Conservation (phyloP, 2,329 filamentous ascomycete genomes). For the Periconia sp. region DNA sequence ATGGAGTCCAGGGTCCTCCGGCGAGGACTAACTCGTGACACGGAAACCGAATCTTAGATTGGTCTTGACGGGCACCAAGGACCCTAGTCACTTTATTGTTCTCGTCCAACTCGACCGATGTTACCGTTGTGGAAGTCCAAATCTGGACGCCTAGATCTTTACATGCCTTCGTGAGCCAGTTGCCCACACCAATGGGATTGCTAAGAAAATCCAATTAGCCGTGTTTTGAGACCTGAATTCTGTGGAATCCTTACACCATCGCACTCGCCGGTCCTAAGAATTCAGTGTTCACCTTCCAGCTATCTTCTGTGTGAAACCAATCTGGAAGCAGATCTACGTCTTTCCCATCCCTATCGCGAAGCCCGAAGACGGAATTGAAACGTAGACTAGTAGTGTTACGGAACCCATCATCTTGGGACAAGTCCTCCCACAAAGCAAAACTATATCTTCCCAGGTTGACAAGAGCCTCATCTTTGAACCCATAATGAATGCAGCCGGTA, state of each 20-base stretch:
- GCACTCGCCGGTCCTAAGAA: not conserved
- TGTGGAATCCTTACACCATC: constrained; percentile 1
- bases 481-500: constrained; percentile 3
- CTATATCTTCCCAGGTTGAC: not conserved
- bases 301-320: not conserved
- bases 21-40: not conserved
- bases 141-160: not conserved
- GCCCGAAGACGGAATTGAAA: not conserved
- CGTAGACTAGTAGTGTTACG: not conserved
- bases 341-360: not conserved
- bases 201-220: not conserved
- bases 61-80: not conserved
- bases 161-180: not conserved
- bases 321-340: not conserved
- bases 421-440: not conserved
- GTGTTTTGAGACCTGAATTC: no score
- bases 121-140: constrained; percentile 1
- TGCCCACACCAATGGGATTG: not conserved
- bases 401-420: not conserved
- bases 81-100: no score
- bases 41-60: not conserved
- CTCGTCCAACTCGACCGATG: not conserved
- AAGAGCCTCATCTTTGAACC: not conserved
- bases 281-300: not conserved
- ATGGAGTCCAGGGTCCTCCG: not conserved